phyloP scores from a whole-genome alignment of 2,329 filamentous ascomycete species.

The Calycina marina region DNA sequence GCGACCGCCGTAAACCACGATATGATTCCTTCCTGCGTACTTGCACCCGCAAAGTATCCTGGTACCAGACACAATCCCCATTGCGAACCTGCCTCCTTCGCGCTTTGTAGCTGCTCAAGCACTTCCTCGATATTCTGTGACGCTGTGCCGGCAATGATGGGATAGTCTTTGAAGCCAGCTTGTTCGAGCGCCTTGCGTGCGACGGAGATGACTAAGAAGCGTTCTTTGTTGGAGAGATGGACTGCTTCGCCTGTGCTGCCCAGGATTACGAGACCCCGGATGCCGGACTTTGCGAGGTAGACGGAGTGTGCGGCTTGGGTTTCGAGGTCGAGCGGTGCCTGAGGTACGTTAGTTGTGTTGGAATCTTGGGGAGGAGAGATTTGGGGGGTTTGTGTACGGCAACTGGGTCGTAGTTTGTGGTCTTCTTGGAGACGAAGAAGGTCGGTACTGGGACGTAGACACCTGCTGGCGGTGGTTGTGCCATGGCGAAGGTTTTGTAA shows the following conservation, averaged over 20 bases:
- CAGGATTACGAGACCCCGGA: conserved; percentile 45
- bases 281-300: conserved; percentile 42
- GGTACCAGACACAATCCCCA: conserved; percentile 50
- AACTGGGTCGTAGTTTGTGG: conserved; percentile 15
- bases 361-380: too few species aligned
- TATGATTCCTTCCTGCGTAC: conserved; percentile 41
- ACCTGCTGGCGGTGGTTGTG: conserved; percentile 19
- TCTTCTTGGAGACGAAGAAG: conserved; percentile 33
- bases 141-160: conserved; percentile 43
- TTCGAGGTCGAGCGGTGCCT: conserved; percentile 33
- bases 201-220: conserved; percentile 36
- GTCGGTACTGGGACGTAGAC: conserved; percentile 41
- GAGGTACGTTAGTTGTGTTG: neutral
- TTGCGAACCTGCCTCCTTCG: conserved; percentile 41
- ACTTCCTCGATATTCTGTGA: conserved; percentile 42
- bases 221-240: conserved; percentile 41
- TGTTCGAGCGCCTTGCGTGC: conserved; percentile 38
- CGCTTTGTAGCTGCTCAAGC: conserved; percentile 32
- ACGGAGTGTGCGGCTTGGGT: conserved; percentile 43
- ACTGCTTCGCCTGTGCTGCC: conserved; percentile 51
- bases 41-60: conserved; percentile 47
- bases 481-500: conserved; percentile 8
- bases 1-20: conserved; percentile 49
- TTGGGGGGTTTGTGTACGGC: too few species aligned
- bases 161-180: conserved; percentile 41